These are phyloP conservation scores for Pseudogymnoascus sp. DNA, from an alignment of 2,329 filamentous ascomycete genomes.

Conservation along the genomic window DNA sequence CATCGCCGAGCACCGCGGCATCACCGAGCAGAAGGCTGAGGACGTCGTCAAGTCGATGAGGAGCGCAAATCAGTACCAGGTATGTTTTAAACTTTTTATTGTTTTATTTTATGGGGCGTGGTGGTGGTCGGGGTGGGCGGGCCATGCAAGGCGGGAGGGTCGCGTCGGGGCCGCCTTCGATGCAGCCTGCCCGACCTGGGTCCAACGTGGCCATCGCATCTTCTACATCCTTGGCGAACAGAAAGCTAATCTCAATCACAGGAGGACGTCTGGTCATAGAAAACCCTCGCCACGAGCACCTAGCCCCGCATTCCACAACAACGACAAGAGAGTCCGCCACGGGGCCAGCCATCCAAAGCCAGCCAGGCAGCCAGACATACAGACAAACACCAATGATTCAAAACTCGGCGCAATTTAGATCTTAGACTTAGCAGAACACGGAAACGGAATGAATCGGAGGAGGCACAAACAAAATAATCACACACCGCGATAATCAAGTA, in stretches of 20 bases:
- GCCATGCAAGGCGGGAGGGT: neutral
- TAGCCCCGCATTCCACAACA: neutral
- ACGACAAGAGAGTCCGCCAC: neutral
- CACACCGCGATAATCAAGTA: too few relatives aligned
- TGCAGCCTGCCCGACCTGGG: neutral
- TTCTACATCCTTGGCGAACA: neutral
- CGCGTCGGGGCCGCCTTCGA: neutral
- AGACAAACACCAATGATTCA: neutral
- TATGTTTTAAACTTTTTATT: constrained; percentile 29
- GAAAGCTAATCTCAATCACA: constrained; percentile 24
- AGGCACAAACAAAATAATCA: neutral
- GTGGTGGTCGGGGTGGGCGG: neutral
- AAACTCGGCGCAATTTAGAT: neutral
- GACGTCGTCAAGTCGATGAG: constrained; percentile 97
- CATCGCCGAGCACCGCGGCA: constrained; percentile 71
- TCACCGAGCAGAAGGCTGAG: constrained; percentile 81
- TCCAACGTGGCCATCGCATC: neutral
- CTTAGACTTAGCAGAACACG: neutral
- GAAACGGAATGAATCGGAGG: neutral
- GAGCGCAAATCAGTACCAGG: constrained; percentile 91
- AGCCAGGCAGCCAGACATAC: neutral
- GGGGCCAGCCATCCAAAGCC: neutral
- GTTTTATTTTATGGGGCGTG: neutral
- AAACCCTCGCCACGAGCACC: neutral
- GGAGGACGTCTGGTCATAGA: constrained; percentile 66